Evolutionary conservation across 2,329 filamentous ascomycete species (phyloP).

Genomic region (Pestalotiopsis sp.): DNA sequence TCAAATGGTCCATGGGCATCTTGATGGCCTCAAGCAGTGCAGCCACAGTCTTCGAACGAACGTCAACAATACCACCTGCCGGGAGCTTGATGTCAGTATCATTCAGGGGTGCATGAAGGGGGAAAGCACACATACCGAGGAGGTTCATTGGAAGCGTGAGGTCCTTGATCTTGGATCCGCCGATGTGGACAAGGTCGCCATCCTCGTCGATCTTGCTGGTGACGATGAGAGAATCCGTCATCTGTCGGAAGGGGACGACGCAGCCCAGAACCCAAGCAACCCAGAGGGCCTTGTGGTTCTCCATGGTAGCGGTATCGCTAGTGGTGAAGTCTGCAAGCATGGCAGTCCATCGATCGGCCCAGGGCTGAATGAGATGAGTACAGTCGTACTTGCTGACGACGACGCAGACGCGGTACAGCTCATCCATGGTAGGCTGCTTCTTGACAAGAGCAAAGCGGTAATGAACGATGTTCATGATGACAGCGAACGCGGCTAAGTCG

Average conservation of each 20-base stretch:
- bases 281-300: slow-evolving; percentile 24
- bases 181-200: slow-evolving; percentile 24
- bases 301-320: slow-evolving; percentile 10
- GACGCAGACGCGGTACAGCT: slow-evolving; percentile 25
- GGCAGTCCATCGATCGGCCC: slow-evolving; percentile 24
- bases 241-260: slow-evolving; percentile 23
- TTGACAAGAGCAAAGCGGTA: slow-evolving; percentile 25
- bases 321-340: slow-evolving; percentile 13
- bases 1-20: slow-evolving; percentile 14
- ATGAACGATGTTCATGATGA: slow-evolving; percentile 27
- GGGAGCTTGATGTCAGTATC: background rate
- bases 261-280: slow-evolving; percentile 29
- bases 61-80: slow-evolving; percentile 19
- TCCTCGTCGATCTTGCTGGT: slow-evolving; percentile 20
- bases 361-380: slow-evolving; percentile 26
- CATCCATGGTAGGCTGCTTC: slow-evolving; percentile 16
- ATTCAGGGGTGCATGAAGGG: background rate
- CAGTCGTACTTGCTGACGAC: slow-evolving; percentile 23
- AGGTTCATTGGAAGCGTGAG: slow-evolving; percentile 25
- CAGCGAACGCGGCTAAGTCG: slow-evolving; percentile 20
- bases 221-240: slow-evolving; percentile 24
- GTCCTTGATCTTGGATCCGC: slow-evolving; percentile 20
- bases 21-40: slow-evolving; percentile 20
- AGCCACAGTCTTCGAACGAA: slow-evolving; percentile 19
- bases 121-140: slow-evolving; percentile 20